Evolutionary conservation across 495 filamentous ascomycete genomes (phyloP).

Genomic region (Hyaloscypha bicolor): DNA sequence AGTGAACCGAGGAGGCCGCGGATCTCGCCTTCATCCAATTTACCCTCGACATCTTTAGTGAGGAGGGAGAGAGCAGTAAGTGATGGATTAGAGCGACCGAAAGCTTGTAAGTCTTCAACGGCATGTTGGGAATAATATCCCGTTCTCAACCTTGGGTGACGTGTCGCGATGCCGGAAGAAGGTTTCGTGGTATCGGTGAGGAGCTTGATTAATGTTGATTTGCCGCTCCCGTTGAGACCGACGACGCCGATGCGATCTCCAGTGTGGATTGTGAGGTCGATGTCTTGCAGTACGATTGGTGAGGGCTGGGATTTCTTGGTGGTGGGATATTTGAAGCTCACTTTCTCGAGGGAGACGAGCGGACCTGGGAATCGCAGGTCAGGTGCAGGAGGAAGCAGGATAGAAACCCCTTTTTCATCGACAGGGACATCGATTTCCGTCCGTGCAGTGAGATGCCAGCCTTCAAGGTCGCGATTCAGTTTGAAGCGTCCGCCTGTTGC

Average conservation of each 20-base stretch:
- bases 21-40: conserved; percentile 62
- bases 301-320: conserved; percentile 30
- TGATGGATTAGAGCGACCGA: conserved; percentile 44
- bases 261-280: conserved; percentile 65
- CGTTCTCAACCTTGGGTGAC: conserved; percentile 65
- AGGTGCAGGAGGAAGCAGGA: conserved; percentile 59
- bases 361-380: conserved; percentile 76
- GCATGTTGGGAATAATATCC: conserved; percentile 80
- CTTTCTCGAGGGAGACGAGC: conserved; percentile 67
- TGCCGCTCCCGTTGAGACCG: conserved; percentile 71
- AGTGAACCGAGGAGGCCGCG: conserved; percentile 64
- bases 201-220: conserved; percentile 73
- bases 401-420: conserved; percentile 61
- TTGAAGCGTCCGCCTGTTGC: conserved; percentile 76
- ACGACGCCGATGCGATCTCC: conserved; percentile 73
- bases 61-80: conserved; percentile 67
- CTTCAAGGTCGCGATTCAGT: conserved; percentile 69
- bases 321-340: conserved; percentile 57
- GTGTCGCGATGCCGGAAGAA: conserved; percentile 56
- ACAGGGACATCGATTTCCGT: conserved; percentile 69
- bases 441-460: conserved; percentile 57
- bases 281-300: conserved; percentile 48
- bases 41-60: conserved; percentile 35
- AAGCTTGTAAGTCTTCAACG: conserved; percentile 64
- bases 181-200: conserved; percentile 49